A percentile compares a stretch with the other conserved stretches of the same genome.
Evolutionary conservation across 1,139 yeast genomes (phyloP).

Genomic region (Candida freyschussii): DNA sequence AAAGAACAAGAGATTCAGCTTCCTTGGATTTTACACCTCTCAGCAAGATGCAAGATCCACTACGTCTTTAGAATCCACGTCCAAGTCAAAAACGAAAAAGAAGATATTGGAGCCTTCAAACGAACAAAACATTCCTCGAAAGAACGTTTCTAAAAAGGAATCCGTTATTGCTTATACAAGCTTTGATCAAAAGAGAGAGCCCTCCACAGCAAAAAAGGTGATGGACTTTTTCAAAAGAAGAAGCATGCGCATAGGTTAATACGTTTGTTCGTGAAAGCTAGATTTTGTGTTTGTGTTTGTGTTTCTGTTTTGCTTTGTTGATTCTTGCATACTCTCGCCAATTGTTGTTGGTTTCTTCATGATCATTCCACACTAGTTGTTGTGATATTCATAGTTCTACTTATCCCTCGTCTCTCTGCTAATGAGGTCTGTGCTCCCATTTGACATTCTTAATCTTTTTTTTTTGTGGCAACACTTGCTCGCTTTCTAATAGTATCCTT

Average conservation of each 20-base stretch:
- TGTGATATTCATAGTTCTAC: no score
- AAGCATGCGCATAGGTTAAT: slow-evolving; percentile 39
- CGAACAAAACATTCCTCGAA: slow-evolving; percentile 18
- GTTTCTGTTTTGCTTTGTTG: not conserved
- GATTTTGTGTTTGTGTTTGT: not conserved
- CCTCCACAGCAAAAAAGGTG: slow-evolving; percentile 72
- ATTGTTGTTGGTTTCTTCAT: slow-evolving; percentile 1
- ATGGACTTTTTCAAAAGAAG: slow-evolving; percentile 80
- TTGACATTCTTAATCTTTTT: no score
- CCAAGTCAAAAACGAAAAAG: slow-evolving; percentile 11
- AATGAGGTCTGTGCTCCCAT: no score
- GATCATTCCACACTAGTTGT: no score
- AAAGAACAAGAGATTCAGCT: slow-evolving; percentile 29
- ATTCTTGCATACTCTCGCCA: slow-evolving; percentile 1
- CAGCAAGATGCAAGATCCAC: slow-evolving; percentile 11
- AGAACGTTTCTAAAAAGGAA: slow-evolving; percentile 15
- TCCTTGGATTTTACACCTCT: slow-evolving; percentile 26
- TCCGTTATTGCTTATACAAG: slow-evolving; percentile 22
- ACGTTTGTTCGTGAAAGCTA: not conserved
- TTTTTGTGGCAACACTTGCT: no score
- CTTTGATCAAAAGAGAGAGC: slow-evolving; percentile 38
- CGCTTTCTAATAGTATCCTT: no score
- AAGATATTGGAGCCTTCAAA: slow-evolving; percentile 23
- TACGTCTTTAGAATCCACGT: slow-evolving; percentile 8
- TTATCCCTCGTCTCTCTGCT: no score